These are phyloP conservation scores for Inosperma sp. DNA, from an alignment of 768 basidiomycete genomes.

Conservation along the genomic window DNA sequence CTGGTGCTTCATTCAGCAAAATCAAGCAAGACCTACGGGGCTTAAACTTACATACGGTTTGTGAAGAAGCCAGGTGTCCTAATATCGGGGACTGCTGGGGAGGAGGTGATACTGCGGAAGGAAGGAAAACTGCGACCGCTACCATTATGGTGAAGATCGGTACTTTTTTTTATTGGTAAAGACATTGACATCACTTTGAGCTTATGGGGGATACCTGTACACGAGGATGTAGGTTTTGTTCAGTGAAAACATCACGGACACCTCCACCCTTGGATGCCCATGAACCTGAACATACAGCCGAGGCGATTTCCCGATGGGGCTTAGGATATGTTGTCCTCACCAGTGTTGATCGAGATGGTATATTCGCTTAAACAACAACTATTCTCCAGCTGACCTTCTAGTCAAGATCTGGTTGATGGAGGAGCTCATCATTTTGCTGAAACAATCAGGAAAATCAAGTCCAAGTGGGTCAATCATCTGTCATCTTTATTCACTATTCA, in stretches of 20 bases:
- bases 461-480: slow-evolving; percentile 55
- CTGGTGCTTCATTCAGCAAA: slow-evolving; percentile 79
- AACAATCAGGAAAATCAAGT: slow-evolving; percentile 92
- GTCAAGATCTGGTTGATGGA: slow-evolving; percentile 81
- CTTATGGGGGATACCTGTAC: slow-evolving; percentile 99
- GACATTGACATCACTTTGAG: slow-evolving; percentile 37
- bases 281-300: slow-evolving; percentile 97
- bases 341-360: slow-evolving; percentile 94
- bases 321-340: slow-evolving; percentile 97
- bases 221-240: slow-evolving; percentile 94
- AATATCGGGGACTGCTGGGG: slow-evolving; percentile 99
- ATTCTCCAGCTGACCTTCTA: background rate
- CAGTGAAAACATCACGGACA: slow-evolving; percentile 86
- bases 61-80: slow-evolving; percentile 97
- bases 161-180: background rate
- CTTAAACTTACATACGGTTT: slow-evolving; percentile 89
- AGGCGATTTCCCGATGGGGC: slow-evolving; percentile 97
- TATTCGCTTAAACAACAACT: slow-evolving; percentile 18
- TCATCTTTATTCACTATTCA: background rate
- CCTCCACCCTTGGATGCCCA: slow-evolving; percentile 93
- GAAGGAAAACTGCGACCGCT: slow-evolving; percentile 83
- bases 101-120: slow-evolving; percentile 71
- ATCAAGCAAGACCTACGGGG: slow-evolving; percentile 96
- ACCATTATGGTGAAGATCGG: slow-evolving; percentile 86
- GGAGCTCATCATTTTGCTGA: slow-evolving; percentile 94